Evolutionary conservation across 179 eudicot genomes (phyloP).

Genomic region (Beta lomatogona): DNA sequence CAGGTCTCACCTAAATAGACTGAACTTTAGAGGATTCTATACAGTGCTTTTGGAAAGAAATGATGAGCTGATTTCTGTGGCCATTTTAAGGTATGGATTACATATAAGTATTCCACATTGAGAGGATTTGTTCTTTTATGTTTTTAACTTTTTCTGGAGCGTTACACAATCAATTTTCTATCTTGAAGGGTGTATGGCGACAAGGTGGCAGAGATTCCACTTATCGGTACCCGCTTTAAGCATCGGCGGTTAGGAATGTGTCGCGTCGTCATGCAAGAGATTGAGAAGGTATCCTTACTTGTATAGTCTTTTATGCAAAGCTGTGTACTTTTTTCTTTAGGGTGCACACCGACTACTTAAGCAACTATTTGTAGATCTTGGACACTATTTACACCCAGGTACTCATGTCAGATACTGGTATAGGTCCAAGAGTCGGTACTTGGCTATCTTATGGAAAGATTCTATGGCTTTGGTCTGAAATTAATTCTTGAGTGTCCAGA

Average conservation of each 20-base stretch:
- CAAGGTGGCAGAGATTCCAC: slow-evolving; percentile 90
- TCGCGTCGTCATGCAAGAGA: slow-evolving; percentile 70
- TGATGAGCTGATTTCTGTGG: slow-evolving; percentile 78
- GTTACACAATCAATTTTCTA: slow-evolving; percentile 21
- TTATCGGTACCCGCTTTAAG: slow-evolving; percentile 79
- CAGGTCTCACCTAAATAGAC: slow-evolving; percentile 84
- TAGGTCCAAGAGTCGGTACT: too few species aligned
- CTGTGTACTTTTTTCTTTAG: too few species aligned
- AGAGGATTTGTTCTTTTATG: slow-evolving; percentile 9
- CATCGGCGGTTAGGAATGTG: slow-evolving; percentile 95
- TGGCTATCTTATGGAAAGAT: too few species aligned
- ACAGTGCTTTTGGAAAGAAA: slow-evolving; percentile 82
- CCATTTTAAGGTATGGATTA: slow-evolving; percentile 65
- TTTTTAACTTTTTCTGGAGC: slow-evolving; percentile 12
- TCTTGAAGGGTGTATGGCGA: slow-evolving; percentile 68
- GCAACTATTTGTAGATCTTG: neutral
- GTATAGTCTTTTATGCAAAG: neutral
- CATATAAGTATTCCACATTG: neutral
- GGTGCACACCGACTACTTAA: too few species aligned
- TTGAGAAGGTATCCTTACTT: slow-evolving; percentile 67
- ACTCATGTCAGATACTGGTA: too few species aligned
- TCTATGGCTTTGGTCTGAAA: too few species aligned
- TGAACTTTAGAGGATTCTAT: slow-evolving; percentile 85
- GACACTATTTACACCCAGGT: neutral
- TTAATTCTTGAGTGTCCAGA: too few species aligned